phyloP scores from a whole-genome alignment of 169 alveolate genomes.

The Amoebophrya sp. region DNA sequence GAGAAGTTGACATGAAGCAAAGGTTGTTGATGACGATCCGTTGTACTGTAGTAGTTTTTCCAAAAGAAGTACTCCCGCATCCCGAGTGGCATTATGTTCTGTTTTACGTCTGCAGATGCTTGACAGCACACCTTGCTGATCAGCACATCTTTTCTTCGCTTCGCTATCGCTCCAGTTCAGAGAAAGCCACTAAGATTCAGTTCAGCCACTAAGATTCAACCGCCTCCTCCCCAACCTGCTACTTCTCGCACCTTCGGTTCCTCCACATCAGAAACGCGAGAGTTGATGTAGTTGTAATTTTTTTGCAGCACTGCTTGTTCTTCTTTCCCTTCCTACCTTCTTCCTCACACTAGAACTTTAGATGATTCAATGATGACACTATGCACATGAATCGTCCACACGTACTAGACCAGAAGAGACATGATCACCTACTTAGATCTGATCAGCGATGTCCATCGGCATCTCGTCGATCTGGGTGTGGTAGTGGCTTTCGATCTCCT shows the following conservation, averaged over 20 bases:
- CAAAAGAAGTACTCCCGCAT: no score
- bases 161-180: background rate
- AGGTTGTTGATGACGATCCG: no score
- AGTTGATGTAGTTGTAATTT: background rate
- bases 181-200: background rate
- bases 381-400: no score
- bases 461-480: slow-evolving; percentile 97
- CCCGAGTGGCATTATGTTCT: no score
- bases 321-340: background rate
- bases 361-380: no score
- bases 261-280: no score
- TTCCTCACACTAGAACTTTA: background rate
- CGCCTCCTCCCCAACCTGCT: background rate
- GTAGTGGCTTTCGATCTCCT: slow-evolving; percentile 92
- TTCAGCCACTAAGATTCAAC: background rate
- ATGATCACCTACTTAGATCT: no score
- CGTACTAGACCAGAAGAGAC: no score
- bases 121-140: no score
- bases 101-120: no score
- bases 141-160: background rate
- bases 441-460: slow-evolving; percentile 91
- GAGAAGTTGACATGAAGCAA: no score
- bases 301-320: background rate
- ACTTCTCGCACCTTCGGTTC: background rate
- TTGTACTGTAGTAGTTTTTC: no score